Evolutionary conservation across 2,329 filamentous ascomycete genomes (phyloP), one percentile per base, ranked within the genome.

Genomic region (Fusarium tuaranense): DNA sequence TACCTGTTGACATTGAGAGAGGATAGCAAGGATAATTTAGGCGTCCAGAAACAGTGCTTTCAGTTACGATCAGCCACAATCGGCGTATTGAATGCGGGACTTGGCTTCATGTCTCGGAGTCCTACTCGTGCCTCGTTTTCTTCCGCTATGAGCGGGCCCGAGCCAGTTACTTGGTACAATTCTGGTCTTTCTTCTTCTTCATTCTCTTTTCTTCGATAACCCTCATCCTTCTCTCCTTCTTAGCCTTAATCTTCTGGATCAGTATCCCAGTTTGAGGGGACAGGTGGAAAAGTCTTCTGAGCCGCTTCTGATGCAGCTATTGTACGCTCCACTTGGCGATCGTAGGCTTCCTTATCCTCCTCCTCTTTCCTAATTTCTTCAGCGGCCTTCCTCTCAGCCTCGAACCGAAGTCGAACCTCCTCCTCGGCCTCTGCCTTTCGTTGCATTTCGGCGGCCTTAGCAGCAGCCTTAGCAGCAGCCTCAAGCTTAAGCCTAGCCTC

Each of bases 401-500:
- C 30, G 30, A 41, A 20, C 10, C 10, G 18, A n/a, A 7, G 5
- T 20, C 39, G 39, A 41, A 2, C 39, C 5, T 13, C 3, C n/a
- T 44, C n/a, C n/a, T 22, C n/a, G n/a, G n/a, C 39, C 39, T 32
- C 30, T 32, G 30, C 30, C 30, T 32, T 32, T 32, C 30, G 30
- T 32, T 32, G 30, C 30, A 32, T 32, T 32, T 32, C 30, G 9
- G 30, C 30, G 4, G 30, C 25, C 25, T 25, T 25, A 25, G 25
- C 25, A 25, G 25, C 25, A 27, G 25, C 30, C 30, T 32, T 32
- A 32, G 30, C 30, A 32, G 30, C 30, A 32, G 30, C 30, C 41
- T 46, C 41, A 14, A 89, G 84, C 68, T 88, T 85, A 71, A 82
- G 82, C 67, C 82, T 83, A 44, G 85, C 84, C n/a, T 41, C 7